phyloP scores from a whole-genome alignment of 495 filamentous ascomycete species.

The Lophium mytilinum region DNA sequence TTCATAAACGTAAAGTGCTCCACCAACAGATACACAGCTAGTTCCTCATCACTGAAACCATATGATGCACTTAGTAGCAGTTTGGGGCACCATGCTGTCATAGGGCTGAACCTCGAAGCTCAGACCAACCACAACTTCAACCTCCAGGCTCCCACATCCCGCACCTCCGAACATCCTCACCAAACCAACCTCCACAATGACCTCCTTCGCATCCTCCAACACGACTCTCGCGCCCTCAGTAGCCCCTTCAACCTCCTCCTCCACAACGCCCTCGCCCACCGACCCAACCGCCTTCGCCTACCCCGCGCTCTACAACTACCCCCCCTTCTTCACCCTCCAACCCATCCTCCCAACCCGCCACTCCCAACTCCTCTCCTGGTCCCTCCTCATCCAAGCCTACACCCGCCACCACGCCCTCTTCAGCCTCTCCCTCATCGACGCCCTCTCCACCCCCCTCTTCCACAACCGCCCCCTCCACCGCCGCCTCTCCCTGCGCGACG shows the following conservation, averaged over 20 bases:
- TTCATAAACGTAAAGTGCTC: too few relatives aligned
- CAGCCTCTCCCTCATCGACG: conserved; percentile 57
- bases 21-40: too few relatives aligned
- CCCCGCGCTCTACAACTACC: conserved; percentile 49
- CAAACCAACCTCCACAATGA: neutral
- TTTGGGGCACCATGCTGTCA: neutral
- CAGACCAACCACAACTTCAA: neutral
- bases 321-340: conserved; percentile 74
- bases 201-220: neutral
- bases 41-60: too few relatives aligned
- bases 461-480: conserved; percentile 45
- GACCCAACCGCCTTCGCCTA: conserved; percentile 18
- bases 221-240: neutral
- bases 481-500: conserved; percentile 53
- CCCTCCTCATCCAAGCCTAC: conserved; percentile 75
- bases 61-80: too few relatives aligned
- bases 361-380: conserved; percentile 77
- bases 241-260: neutral
- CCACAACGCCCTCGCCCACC: neutral
- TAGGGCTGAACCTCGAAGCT: conserved; percentile 3
- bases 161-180: neutral
- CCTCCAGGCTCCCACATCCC: neutral
- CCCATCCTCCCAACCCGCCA: conserved; percentile 65
- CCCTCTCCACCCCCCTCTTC: conserved; percentile 53
- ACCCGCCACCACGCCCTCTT: conserved; percentile 66